Evolutionary conservation across 345 rosid species (phyloP), one percentile per base, ranked within the genome.

Genomic region (Clausena lansium): DNA sequence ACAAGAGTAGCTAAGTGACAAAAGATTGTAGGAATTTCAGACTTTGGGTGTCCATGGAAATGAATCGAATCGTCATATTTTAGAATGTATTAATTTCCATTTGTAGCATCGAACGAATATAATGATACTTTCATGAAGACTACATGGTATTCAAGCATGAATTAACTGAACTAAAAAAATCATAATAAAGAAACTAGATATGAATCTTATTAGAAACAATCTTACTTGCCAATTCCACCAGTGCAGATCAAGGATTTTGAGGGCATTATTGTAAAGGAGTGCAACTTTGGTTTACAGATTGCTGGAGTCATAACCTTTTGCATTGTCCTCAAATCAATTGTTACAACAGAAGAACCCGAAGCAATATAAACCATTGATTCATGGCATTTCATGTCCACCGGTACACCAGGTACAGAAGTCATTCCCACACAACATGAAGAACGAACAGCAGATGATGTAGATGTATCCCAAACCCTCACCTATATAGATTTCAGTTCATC

Each of bases 401-500:
- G 87, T 28, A 80, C 28, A 57, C 89, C 90, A 60, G 82, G 70
- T 50, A 90, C 83, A 77, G 87, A 79, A 59, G 90, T 74, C 90
- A 81, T 90, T 79, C 93, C 97, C 71, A 87, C 90, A 79, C 92
- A 92, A 86, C 90, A 85, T 50, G 93, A 87, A 61, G 91, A 92
- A 54, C 89, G 88, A 65, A 67, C 80, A 67, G 87, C 75, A 58
- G 94, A 83, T 58, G 93, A 82, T 33, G 84, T 76, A 27, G 82
- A 79, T 15, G 86, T 81, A 86, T 92, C 92, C 96, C 97, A 91
- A 67, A 92, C 88, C 83, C 88, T 87, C 65, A 88, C 91, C 97
- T 89, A 63, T 64, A 71, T 30, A 63, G 81, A 67, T 70, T 52
- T 28, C 65, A 60, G 22, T 65, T 61, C 22, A 7, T 79, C 54